Percentiles rank a stretch among this genome's conserved stretches.
Conservation (phyloP, 768 basidiomycete species). For the Dacryopinax primogenitus region DNA sequence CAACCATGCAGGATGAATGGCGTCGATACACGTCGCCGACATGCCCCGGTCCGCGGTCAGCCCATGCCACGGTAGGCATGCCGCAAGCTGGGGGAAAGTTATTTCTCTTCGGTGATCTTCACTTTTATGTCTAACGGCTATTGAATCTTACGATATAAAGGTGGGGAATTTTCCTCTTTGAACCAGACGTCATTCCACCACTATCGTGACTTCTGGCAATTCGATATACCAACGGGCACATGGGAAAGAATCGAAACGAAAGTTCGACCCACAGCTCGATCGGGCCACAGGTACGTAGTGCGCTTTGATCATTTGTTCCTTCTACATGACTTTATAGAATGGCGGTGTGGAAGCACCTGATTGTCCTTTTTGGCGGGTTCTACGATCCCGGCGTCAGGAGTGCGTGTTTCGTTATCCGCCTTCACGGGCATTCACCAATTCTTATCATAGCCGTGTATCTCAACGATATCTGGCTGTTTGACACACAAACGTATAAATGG, state of each 20-base stretch:
- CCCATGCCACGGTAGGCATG: constrained; percentile 65
- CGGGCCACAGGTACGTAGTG: constrained; percentile 58
- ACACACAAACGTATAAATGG: constrained; percentile 80
- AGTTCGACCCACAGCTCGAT: constrained; percentile 60
- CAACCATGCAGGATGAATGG: constrained; percentile 61
- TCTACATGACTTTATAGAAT: constrained; percentile 37
- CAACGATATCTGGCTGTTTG: constrained; percentile 75
- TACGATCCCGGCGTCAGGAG: constrained; percentile 76
- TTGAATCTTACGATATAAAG: too few species aligned
- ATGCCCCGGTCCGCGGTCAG: constrained; percentile 76
- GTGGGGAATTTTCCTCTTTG: constrained; percentile 76
- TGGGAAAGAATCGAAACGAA: constrained; percentile 90
- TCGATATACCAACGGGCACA: constrained; percentile 59
- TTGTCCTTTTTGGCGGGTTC: constrained; percentile 83
- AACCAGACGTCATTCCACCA: constrained; percentile 78
- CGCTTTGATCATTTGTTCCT: not conserved
- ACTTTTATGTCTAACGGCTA: too few species aligned
- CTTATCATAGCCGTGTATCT: constrained; percentile 54
- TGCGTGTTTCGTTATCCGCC: constrained; percentile 26
- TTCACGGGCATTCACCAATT: not conserved
- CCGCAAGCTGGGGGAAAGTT: constrained; percentile 75
- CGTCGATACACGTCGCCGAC: constrained; percentile 69
- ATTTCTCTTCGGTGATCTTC: constrained; percentile 57
- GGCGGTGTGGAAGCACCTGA: constrained; percentile 78
- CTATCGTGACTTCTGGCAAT: constrained; percentile 74